phyloP scores from a whole-genome alignment of 345 rosid species.

The Boechera divaricarpa region DNA sequence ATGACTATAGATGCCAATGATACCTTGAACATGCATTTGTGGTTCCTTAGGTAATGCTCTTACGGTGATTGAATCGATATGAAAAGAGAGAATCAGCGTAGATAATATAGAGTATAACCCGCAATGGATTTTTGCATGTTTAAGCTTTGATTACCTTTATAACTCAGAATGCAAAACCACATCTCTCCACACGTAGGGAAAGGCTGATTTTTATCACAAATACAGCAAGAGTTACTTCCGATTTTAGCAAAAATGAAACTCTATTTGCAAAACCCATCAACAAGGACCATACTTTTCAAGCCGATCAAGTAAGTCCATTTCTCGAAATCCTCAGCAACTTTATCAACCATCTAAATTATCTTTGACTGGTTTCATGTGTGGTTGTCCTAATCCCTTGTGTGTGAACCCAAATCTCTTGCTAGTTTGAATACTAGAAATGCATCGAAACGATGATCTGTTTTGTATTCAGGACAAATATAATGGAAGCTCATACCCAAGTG shows the following conservation, averaged over 20 bases:
- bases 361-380: slow-evolving; percentile 16
- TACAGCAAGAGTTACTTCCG: slow-evolving; percentile 69
- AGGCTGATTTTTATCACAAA: slow-evolving; percentile 31
- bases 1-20: slow-evolving; percentile 12
- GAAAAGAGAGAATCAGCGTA: neutral
- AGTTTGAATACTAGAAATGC: no score
- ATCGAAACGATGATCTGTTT: no score
- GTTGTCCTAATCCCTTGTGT: neutral
- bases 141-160: slow-evolving; percentile 5
- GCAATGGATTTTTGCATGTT: neutral
- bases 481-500: no score
- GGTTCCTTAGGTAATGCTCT: neutral
- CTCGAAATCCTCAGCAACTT: neutral
- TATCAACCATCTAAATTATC: slow-evolving; percentile 4
- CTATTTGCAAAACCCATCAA: slow-evolving; percentile 84
- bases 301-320: slow-evolving; percentile 76
- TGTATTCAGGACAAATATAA: no score
- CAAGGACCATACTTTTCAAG: slow-evolving; percentile 87
- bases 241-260: slow-evolving; percentile 90
- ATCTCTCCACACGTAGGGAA: neutral
- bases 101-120: neutral
- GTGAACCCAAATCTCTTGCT: slow-evolving; percentile 18
- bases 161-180: slow-evolving; percentile 7
- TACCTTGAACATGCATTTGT: slow-evolving; percentile 24
- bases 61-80: neutral